A percentile compares a stretch with the other conserved stretches of the same genome.
phyloP scores from a whole-genome alignment of 257 asterid genomes.

The Galeopsis tetrahit region DNA sequence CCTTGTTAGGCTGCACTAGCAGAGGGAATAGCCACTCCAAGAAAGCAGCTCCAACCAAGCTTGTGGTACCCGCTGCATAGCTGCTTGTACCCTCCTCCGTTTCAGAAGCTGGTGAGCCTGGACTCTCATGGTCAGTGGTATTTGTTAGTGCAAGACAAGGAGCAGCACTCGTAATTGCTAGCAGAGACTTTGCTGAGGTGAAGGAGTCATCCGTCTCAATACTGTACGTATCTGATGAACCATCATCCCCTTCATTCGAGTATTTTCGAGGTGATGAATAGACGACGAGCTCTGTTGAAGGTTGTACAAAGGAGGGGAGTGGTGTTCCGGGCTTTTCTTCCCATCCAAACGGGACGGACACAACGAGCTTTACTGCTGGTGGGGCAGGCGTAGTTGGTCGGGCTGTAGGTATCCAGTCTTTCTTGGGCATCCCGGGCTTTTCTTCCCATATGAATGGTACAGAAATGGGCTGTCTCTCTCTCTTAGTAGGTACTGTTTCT shows the following conservation, averaged over 20 bases:
- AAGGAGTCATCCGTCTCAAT: slow-evolving; percentile 51
- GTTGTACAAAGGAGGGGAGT: slow-evolving; percentile 42
- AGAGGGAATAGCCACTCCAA: slow-evolving; percentile 88
- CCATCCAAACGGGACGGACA: slow-evolving; percentile 86
- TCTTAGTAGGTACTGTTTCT: slow-evolving; percentile 46
- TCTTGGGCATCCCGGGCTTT: slow-evolving; percentile 77
- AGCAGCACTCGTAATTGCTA: slow-evolving; percentile 52
- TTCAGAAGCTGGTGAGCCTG: slow-evolving; percentile 57
- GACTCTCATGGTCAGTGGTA: slow-evolving; percentile 17
- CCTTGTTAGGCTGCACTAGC: slow-evolving; percentile 47
- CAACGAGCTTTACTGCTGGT: slow-evolving; percentile 59
- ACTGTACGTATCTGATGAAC: slow-evolving; percentile 46
- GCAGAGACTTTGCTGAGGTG: slow-evolving; percentile 60
- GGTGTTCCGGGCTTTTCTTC: slow-evolving; percentile 94
- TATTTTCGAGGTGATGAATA: slow-evolving; percentile 35
- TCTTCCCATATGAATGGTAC: slow-evolving; percentile 90
- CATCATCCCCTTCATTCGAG: slow-evolving; percentile 38
- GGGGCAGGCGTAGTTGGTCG: slow-evolving; percentile 32
- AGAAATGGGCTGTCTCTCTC: slow-evolving; percentile 67
- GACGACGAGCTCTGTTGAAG: slow-evolving; percentile 28
- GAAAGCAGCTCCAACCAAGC: slow-evolving; percentile 71
- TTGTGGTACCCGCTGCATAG: slow-evolving; percentile 59
- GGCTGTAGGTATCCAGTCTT: slow-evolving; percentile 69
- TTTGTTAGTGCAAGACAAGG: slow-evolving; percentile 36
- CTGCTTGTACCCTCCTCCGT: slow-evolving; percentile 51